Percentiles rank a stretch among this genome's conserved stretches.
These are phyloP conservation scores for Rubroboletus pulcherrimus DNA, from an alignment of 768 basidiomycete species.

Conservation along the genomic window DNA sequence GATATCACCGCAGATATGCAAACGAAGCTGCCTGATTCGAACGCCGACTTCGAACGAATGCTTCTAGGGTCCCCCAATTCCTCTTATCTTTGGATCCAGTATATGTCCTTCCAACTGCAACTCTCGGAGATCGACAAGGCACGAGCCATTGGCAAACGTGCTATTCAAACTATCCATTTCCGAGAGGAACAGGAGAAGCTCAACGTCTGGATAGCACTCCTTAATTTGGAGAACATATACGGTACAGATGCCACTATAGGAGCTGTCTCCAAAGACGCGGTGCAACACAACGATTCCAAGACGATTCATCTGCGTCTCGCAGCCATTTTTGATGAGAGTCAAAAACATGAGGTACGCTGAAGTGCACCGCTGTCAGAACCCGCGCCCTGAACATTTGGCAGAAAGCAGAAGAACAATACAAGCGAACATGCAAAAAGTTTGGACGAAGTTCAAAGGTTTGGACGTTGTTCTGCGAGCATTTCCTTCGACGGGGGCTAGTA, in stretches of 20 bases:
- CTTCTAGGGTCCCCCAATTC: constrained; percentile 94
- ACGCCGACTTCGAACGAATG: constrained; percentile 90
- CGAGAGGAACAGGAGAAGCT: constrained; percentile 94
- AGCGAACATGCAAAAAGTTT: constrained; percentile 90
- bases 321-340: constrained; percentile 77
- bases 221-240: constrained; percentile 93
- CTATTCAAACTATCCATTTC: constrained; percentile 85
- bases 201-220: constrained; percentile 95
- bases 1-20: constrained; percentile 89
- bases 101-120: constrained; percentile 97
- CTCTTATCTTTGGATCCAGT: constrained; percentile 97
- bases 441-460: constrained; percentile 91
- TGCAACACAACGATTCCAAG: constrained; percentile 87
- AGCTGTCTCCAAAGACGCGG: constrained; percentile 84
- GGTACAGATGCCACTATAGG: constrained; percentile 82
- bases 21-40: constrained; percentile 80
- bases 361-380: background rate
- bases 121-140: constrained; percentile 97
- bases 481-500: constrained; percentile 65
- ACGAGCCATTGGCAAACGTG: constrained; percentile 78
- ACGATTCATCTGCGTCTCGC: constrained; percentile 84
- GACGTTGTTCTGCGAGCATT: constrained; percentile 83
- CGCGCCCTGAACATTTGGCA: constrained; percentile 30
- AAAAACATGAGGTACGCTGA: constrained; percentile 67
- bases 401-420: constrained; percentile 93